Evolutionary conservation across 2,329 filamentous ascomycete species (phyloP).

Genomic region (Diplodia sapinea): DNA sequence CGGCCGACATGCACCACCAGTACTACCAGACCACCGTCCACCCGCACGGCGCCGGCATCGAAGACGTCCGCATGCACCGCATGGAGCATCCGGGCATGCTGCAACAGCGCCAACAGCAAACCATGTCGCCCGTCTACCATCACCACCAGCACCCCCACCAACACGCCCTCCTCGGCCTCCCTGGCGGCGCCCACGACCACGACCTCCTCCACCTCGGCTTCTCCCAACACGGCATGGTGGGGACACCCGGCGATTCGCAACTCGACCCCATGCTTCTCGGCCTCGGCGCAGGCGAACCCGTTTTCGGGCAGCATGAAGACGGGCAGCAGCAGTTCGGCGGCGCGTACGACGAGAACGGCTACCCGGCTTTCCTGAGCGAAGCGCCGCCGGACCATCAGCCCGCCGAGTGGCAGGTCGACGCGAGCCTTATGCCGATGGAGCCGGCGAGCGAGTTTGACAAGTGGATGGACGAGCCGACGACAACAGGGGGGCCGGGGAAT

Average conservation of each 20-base stretch:
- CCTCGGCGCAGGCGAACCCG: slow-evolving; percentile 28
- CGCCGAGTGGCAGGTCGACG: slow-evolving; percentile 47
- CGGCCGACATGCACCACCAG: slow-evolving; percentile 48
- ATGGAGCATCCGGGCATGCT: slow-evolving; percentile 37
- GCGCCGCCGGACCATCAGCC: slow-evolving; percentile 31
- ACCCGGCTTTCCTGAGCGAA: slow-evolving; percentile 10
- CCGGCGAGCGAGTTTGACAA: slow-evolving; percentile 54
- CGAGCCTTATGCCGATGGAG: slow-evolving; percentile 46
- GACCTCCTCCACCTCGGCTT: slow-evolving; percentile 41
- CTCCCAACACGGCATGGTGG: neutral
- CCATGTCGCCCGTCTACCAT: slow-evolving; percentile 14
- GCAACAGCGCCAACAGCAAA: slow-evolving; percentile 22
- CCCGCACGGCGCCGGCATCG: slow-evolving; percentile 45
- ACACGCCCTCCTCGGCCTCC: slow-evolving; percentile 45
- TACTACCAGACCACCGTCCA: slow-evolving; percentile 60
- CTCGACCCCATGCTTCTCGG: slow-evolving; percentile 52
- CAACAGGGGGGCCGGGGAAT: slow-evolving; percentile 10
- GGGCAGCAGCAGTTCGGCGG: slow-evolving; percentile 7
- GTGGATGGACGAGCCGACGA: slow-evolving; percentile 48
- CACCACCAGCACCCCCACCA: slow-evolving; percentile 36
- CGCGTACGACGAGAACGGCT: neutral
- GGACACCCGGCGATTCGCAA: slow-evolving; percentile 32
- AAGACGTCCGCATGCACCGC: slow-evolving; percentile 52
- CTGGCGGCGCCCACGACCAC: slow-evolving; percentile 47
- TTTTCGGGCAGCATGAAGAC: slow-evolving; percentile 9